Percentiles rank a stretch among this genome's conserved stretches.
phyloP scores from a whole-genome alignment of 345 rosid species.

The rapeseed (Brassica napus) region DNA sequence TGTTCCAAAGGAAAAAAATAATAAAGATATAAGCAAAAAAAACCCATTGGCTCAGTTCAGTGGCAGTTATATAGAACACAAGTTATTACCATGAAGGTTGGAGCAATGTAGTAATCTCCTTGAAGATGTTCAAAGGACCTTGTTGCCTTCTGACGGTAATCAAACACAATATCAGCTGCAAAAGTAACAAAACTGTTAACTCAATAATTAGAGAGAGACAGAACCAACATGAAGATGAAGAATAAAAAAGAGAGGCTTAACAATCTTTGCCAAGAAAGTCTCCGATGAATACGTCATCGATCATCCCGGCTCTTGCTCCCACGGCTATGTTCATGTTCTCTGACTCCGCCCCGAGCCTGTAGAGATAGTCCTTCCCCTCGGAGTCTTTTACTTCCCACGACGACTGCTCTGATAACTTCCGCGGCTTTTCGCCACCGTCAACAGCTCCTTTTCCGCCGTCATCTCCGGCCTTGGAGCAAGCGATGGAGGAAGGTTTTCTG shows the following conservation, averaged over 20 bases:
- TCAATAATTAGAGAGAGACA: background rate
- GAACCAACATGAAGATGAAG: background rate
- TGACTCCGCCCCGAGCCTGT: constrained; percentile 79
- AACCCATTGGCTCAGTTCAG: background rate
- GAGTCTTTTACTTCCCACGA: constrained; percentile 89
- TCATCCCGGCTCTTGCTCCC: constrained; percentile 77
- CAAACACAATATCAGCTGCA: constrained; percentile 93
- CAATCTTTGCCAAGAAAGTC: constrained; percentile 90
- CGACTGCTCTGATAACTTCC: constrained; percentile 73
- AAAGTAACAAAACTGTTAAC: background rate
- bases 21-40: background rate
- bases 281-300: constrained; percentile 80
- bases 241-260: constrained; percentile 29
- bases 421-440: constrained; percentile 24
- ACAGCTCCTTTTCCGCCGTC: constrained; percentile 14
- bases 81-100: constrained; percentile 61
- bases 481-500: constrained; percentile 31
- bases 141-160: constrained; percentile 88
- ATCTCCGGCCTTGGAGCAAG: constrained; percentile 44
- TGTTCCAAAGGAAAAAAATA: constrained; percentile 41
- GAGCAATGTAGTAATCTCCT: constrained; percentile 95
- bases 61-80: background rate
- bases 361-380: constrained; percentile 77
- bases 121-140: constrained; percentile 88
- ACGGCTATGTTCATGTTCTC: constrained; percentile 87